phyloP scores from a whole-genome alignment of 495 filamentous ascomycete genomes.

The Talaromyces adpressus region DNA sequence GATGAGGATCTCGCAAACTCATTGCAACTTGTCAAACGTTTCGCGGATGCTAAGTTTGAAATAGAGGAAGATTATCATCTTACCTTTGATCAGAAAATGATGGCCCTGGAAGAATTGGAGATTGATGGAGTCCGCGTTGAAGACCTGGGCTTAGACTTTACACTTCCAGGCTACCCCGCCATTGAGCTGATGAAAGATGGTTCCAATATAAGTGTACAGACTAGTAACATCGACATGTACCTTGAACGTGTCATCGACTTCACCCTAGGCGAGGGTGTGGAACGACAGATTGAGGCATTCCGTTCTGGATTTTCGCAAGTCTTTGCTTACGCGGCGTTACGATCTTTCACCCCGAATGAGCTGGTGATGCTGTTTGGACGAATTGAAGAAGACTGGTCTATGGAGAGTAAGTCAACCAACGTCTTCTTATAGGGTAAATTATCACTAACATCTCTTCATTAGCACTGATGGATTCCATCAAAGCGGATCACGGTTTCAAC shows the following conservation, averaged over 20 bases:
- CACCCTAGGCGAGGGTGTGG: conserved; percentile 83
- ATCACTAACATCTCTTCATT: conserved; percentile 17
- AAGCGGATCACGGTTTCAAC: conserved; percentile 99
- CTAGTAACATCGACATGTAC: conserved; percentile 83
- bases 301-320: conserved; percentile 88
- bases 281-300: conserved; percentile 87
- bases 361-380: conserved; percentile 94
- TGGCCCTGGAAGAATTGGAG: conserved; percentile 57
- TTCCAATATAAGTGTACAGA: conserved; percentile 65
- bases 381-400: conserved; percentile 93
- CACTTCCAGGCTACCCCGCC: conserved; percentile 81
- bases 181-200: conserved; percentile 80
- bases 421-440: too few species aligned
- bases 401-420: conserved; percentile 93
- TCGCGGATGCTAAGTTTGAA: conserved; percentile 70
- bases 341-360: conserved; percentile 93
- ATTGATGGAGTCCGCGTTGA: conserved; percentile 73
- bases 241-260: conserved; percentile 85
- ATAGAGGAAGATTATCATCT: conserved; percentile 64
- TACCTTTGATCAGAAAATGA: conserved; percentile 59
- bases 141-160: conserved; percentile 88
- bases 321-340: conserved; percentile 88
- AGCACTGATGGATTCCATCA: conserved; percentile 97
- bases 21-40: conserved; percentile 81
- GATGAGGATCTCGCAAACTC: conserved; percentile 82